These are phyloP conservation scores for Epichloe festucae DNA, from an alignment of 2,329 filamentous ascomycete genomes.

Conservation along the genomic window DNA sequence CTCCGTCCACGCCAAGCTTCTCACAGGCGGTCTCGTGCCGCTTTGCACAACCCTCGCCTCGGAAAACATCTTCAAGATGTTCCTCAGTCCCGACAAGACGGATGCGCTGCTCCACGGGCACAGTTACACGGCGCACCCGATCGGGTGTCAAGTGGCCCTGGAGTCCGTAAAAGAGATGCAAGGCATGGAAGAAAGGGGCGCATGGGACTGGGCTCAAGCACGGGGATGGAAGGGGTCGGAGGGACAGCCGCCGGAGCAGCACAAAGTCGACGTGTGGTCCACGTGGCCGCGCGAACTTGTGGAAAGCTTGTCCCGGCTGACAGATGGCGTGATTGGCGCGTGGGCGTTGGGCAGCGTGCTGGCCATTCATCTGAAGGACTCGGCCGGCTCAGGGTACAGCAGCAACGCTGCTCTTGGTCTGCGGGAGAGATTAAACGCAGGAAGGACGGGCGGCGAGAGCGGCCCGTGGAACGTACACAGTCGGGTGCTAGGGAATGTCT, in stretches of 20 bases:
- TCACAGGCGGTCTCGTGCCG: slow-evolving; percentile 69
- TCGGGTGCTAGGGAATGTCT: slow-evolving; percentile 42
- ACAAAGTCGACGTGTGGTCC: slow-evolving; percentile 41
- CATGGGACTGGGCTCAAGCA: slow-evolving; percentile 42
- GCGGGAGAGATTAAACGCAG: slow-evolving; percentile 22
- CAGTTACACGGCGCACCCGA: slow-evolving; percentile 74
- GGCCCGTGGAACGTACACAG: slow-evolving; percentile 37
- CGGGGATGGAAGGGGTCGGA: slow-evolving; percentile 25
- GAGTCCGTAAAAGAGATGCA: slow-evolving; percentile 48
- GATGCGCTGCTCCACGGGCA: slow-evolving; percentile 75
- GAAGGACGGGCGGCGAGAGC: slow-evolving; percentile 10
- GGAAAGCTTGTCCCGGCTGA: slow-evolving; percentile 39
- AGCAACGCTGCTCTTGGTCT: slow-evolving; percentile 32
- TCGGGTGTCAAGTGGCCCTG: slow-evolving; percentile 70
- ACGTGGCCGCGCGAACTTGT: slow-evolving; percentile 55
- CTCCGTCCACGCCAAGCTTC: slow-evolving; percentile 68
- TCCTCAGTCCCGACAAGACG: slow-evolving; percentile 58
- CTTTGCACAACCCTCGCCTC: slow-evolving; percentile 66
- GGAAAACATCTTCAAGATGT: slow-evolving; percentile 58
- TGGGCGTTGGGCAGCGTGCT: slow-evolving; percentile 67
- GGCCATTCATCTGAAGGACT: slow-evolving; percentile 42
- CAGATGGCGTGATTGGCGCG: slow-evolving; percentile 44
- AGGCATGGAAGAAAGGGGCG: slow-evolving; percentile 39
- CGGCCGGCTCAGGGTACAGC: slow-evolving; percentile 31
- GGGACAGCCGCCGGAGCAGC: background rate